Base-by-base conservation (phyloP, 495 filamentous ascomycete genomes). In the Cetradonia linearis region DNA sequence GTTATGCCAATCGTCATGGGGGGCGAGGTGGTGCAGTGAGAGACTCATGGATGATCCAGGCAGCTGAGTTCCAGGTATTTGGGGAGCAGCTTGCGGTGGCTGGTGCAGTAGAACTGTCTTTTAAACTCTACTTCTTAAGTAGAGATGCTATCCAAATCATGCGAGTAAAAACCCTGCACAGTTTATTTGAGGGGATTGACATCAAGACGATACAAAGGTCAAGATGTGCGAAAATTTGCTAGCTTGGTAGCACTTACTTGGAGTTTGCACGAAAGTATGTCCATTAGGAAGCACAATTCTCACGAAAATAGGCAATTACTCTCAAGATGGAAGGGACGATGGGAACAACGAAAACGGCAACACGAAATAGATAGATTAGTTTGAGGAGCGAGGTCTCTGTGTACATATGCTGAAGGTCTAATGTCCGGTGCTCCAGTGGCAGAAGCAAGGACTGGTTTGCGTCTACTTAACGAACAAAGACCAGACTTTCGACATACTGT, bases 61-160 rank as follows among this genome's bases (percentile, higher is more conserved):
- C 13, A 40, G 36, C 28, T 50, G 58, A 25, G 38, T 7, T 11
- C 9, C 47, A 16, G 36, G 38, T 18, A 60, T 38, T 1, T 27
- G 34, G 46, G 25, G 18, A 20, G 53, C 20, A 20, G 25, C 8
- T 46, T 25, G 42, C 11, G 27, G 28, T 23, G 30, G 34, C 34
- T 52, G 3, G 16, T 6, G 9, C 6, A 0, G 5, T 18, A 14
- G 4, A 37, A 18, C 31, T 16, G 5, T n/a, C 34, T 31, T 30
- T 1, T n/a, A 30, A 33, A 27, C 3, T 30, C 36, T 38, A 23
- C 48, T 31, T 27, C 5, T 38, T 33, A 34, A 30, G 33, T 60
- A 60, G 58, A 60, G 58, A 60, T 60, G 48, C 48, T 53, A 18
- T 33, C 2, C n/a, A 53, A 20, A 53, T 20, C 31, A 60, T 60